Base-by-base conservation (phyloP, 768 basidiomycete genomes). In the Clitopilus hobsonii region DNA sequence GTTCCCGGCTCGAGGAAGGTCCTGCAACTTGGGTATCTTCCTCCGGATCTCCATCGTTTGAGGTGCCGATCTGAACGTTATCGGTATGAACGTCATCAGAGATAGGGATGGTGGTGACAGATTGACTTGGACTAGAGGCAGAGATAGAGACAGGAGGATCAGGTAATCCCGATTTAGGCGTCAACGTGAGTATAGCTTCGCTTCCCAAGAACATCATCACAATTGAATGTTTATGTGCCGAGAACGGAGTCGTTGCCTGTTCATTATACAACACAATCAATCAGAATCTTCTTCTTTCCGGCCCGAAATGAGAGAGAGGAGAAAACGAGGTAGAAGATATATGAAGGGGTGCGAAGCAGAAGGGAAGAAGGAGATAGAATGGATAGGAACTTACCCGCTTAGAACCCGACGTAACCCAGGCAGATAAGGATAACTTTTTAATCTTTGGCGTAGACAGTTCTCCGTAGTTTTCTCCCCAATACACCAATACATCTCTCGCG, bases 21-120 rank as follows among this genome's bases (percentile, higher is more conserved):
- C n/a, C n/a, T n/a, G n/a, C n/a, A n/a, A n/a, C 32, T 36, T 36
- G 13, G 3, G 32, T 36, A 36, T n/a, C 32, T 36, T n/a, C n/a
- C n/a, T n/a, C n/a, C n/a, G n/a, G n/a, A n/a, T n/a, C n/a, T n/a
- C n/a, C n/a, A n/a, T n/a, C n/a, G n/a, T 64, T 74, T 61, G 55
- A 73, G 8, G 60, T 63, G 28, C 79, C 79, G 10, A 67, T 20
- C 16, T 67, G 41, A 69, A 65, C 77, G 76, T 80, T 2, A 72
- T 77, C 25, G 71, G 57, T 16, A 74, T 55, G 20, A 38, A n/a
- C n/a, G n/a, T n/a, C n/a, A n/a, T n/a, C n/a, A n/a, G n/a, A n/a
- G n/a, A n/a, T n/a, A n/a, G n/a, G 16, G 36, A 38, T 14, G 14
- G 14, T 14, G 20, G 14, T 38, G 36, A 38, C 20, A 20, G 36